phyloP scores from a whole-genome alignment of 106 monocot species.

The Dendrobium nobile region DNA sequence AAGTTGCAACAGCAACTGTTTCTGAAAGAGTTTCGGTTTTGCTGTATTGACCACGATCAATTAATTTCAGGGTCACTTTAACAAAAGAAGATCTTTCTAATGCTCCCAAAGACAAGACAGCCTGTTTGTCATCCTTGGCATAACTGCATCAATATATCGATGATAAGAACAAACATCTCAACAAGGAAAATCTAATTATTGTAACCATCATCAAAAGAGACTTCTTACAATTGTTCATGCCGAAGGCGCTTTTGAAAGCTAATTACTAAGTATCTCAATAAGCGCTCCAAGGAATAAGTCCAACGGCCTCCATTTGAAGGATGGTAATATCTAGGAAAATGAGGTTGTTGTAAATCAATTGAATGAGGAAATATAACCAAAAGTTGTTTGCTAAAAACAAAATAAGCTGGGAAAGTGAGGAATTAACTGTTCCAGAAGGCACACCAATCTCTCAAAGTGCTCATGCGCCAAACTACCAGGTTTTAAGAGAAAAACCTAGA shows the following conservation, averaged over 20 bases:
- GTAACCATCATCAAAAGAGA: conserved; percentile 7
- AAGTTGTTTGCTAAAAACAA: not conserved
- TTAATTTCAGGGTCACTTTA: conserved; percentile 63
- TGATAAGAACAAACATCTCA: not conserved
- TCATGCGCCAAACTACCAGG: conserved; percentile 60
- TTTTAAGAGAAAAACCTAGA: conserved; percentile 83
- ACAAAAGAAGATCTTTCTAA: conserved; percentile 76
- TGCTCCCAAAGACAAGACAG: conserved; percentile 51
- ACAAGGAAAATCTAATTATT: not conserved
- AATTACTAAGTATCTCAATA: conserved; percentile 74
- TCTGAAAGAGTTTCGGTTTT: conserved; percentile 89
- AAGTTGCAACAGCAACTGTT: conserved; percentile 84
- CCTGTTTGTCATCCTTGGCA: conserved; percentile 19
- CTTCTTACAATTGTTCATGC: conserved; percentile 70
- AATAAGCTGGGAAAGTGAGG: conserved; percentile 5
- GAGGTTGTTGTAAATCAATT: conserved; percentile 7
- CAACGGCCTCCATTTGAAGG: conserved; percentile 98
- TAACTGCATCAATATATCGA: conserved; percentile 32
- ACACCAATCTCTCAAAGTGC: conserved; percentile 74
- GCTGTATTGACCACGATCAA: conserved; percentile 98
- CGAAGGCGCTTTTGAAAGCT: conserved; percentile 77
- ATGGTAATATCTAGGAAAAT: conserved; percentile 73
- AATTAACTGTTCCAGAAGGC: conserved; percentile 86
- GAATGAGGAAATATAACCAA: not conserved
- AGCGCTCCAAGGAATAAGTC: conserved; percentile 85